Evolutionary conservation across 2,329 filamentous ascomycete genomes (phyloP).

Genomic region (Acephala macrosclerotiorum): DNA sequence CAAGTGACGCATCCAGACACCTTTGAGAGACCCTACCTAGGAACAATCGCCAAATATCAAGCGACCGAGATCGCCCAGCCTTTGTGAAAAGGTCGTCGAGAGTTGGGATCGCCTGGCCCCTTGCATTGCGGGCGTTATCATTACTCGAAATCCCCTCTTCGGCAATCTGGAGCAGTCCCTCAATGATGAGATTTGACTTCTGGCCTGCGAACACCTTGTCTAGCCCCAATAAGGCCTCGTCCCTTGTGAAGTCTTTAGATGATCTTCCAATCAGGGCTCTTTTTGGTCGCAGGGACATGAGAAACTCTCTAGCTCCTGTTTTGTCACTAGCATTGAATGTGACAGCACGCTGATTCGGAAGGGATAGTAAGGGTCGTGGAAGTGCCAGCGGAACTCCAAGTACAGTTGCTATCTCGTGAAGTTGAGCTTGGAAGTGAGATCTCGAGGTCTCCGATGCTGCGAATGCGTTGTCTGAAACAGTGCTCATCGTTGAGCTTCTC

Average conservation of each 20-base stretch:
- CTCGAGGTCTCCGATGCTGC: constrained; percentile 3
- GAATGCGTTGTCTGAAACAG: constrained; percentile 1
- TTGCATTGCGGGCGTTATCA: constrained; percentile 1
- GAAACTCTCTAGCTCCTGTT: constrained; percentile 8
- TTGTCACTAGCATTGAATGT: constrained; percentile 5
- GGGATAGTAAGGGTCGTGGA: constrained; percentile 11
- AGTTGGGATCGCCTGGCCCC: constrained; percentile 9
- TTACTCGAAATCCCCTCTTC: not conserved
- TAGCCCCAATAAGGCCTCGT: constrained; percentile 10
- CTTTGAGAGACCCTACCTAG: constrained; percentile 9
- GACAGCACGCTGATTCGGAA: constrained; percentile 9
- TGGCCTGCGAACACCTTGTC: constrained; percentile 7
- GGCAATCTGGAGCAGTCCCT: constrained; percentile 7
- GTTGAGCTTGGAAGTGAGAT: constrained; percentile 8
- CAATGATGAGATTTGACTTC: constrained; percentile 1
- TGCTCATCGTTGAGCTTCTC: constrained; percentile 10
- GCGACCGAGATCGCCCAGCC: not conserved
- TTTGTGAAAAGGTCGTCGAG: constrained; percentile 4
- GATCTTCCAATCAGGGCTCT: constrained; percentile 8
- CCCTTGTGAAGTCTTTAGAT: constrained; percentile 1
- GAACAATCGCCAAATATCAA: constrained; percentile 10
- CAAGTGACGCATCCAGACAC: constrained; percentile 10
- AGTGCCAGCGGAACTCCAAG: constrained; percentile 7
- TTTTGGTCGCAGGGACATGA: constrained; percentile 11
- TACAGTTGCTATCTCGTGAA: constrained; percentile 6